Evolutionary conservation across 345 rosid genomes (phyloP).

Genomic region (Gossypium australe): DNA sequence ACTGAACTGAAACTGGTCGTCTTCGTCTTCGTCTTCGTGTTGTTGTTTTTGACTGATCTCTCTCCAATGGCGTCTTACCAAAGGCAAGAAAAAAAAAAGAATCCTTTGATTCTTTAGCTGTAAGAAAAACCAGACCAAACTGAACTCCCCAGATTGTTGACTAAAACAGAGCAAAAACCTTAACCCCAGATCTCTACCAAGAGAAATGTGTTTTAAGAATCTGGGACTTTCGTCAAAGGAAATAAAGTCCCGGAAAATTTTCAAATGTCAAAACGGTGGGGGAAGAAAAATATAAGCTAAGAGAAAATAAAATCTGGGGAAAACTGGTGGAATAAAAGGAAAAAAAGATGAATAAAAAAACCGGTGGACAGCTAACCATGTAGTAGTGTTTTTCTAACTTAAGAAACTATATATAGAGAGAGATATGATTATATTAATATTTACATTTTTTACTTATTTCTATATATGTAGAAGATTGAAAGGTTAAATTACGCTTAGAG

Average conservation of each 20-base stretch:
- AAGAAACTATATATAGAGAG: not conserved
- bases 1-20: constrained; percentile 5
- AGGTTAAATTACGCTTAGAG: no score
- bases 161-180: no score
- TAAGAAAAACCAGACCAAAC: no score
- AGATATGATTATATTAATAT: not conserved
- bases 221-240: no score
- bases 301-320: constrained; percentile 27
- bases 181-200: no score
- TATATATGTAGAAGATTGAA: not conserved
- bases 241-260: no score
- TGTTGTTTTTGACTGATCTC: not conserved
- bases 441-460: not conserved
- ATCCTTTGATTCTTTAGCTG: no score
- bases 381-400: constrained; percentile 23
- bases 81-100: not conserved
- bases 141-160: no score
- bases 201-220: no score
- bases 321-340: constrained; percentile 23
- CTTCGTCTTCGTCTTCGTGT: not conserved
- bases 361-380: constrained; percentile 73
- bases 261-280: no score
- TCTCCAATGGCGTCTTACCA: constrained; percentile 23
- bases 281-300: not conserved
- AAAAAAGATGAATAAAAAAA: constrained; percentile 29